A percentile compares a stretch with the other conserved stretches of the same genome.
These are phyloP conservation scores for Striga asiatica DNA, from an alignment of 257 asterid genomes.

Conservation along the genomic window DNA sequence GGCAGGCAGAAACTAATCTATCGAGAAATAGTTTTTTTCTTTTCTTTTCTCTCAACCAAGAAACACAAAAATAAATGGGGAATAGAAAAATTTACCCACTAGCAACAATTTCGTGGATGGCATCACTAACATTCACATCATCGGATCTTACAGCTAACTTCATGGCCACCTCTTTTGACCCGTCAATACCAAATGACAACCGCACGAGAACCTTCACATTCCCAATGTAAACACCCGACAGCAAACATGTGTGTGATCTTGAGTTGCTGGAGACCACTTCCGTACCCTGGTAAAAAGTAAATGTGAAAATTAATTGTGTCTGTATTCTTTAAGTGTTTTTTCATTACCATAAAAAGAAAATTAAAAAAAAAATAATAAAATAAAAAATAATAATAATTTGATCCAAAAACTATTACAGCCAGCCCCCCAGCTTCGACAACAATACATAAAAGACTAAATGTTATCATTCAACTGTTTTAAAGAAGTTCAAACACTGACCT, in stretches of 20 bases:
- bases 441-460: not conserved
- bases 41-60: slow-evolving; percentile 5
- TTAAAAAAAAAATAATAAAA: too few relatives aligned
- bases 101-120: slow-evolving; percentile 90
- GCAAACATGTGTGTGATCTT: slow-evolving; percentile 82
- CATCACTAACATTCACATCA: slow-evolving; percentile 67
- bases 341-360: not conserved
- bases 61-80: slow-evolving; percentile 8
- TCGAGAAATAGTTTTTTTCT: slow-evolving; percentile 8
- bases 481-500: slow-evolving; percentile 42
- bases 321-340: not conserved
- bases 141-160: slow-evolving; percentile 90
- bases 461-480: not conserved
- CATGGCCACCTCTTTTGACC: slow-evolving; percentile 89
- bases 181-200: slow-evolving; percentile 78
- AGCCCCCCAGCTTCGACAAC: not conserved
- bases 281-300: slow-evolving; percentile 51
- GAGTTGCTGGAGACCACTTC: slow-evolving; percentile 77
- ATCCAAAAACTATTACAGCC: not conserved
- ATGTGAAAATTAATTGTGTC: not conserved
- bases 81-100: slow-evolving; percentile 45
- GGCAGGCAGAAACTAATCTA: slow-evolving; percentile 7
- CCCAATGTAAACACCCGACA: slow-evolving; percentile 91
- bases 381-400: not conserved
- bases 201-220: slow-evolving; percentile 85